Conservation (phyloP, 768 basidiomycete species). For the Macrolepiota albuminosa region DNA sequence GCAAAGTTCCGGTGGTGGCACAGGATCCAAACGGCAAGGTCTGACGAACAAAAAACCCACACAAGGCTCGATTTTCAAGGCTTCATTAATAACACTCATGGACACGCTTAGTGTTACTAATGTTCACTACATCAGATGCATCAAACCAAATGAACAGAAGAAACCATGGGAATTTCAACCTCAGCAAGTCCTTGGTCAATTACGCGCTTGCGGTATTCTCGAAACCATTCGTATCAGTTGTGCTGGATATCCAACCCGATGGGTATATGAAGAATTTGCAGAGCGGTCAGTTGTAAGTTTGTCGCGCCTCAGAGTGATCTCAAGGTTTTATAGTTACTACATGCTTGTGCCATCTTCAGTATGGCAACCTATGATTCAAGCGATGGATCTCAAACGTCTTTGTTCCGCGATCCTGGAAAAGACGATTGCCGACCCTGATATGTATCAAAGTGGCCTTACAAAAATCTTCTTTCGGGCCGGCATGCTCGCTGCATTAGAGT, state of each 20-base stretch:
- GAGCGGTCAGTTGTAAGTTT: constrained; percentile 63
- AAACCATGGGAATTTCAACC: constrained; percentile 95
- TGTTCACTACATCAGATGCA: constrained; percentile 98
- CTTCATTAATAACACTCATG: constrained; percentile 90
- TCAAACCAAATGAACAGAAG: constrained; percentile 98
- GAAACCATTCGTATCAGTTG: constrained; percentile 99
- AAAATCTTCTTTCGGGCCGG: constrained; percentile 99
- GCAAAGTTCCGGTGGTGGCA: constrained; percentile 29
- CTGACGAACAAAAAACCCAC: constrained; percentile 86
- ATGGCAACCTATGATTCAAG: constrained; percentile 85
- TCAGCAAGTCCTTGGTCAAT: constrained; percentile 90
- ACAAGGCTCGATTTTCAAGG: constrained; percentile 97
- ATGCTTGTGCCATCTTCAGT: constrained; percentile 87
- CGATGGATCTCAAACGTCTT: constrained; percentile 72
- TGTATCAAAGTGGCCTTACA: constrained; percentile 94
- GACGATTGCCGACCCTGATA: constrained; percentile 91
- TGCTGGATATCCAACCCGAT: constrained; percentile 96
- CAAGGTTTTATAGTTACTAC: constrained; percentile 67
- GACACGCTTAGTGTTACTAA: constrained; percentile 96
- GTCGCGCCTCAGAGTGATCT: constrained; percentile 10
- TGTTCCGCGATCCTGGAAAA: constrained; percentile 81
- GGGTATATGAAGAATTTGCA: constrained; percentile 98
- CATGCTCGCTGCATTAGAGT: constrained; percentile 95
- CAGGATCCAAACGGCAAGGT: constrained; percentile 53
- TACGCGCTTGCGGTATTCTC: constrained; percentile 96